Percentiles rank a stretch among this genome's conserved stretches.
Evolutionary conservation across 192 early-diverging fungal genomes (phyloP).

Genomic region (Pilobolus umbonatus): DNA sequence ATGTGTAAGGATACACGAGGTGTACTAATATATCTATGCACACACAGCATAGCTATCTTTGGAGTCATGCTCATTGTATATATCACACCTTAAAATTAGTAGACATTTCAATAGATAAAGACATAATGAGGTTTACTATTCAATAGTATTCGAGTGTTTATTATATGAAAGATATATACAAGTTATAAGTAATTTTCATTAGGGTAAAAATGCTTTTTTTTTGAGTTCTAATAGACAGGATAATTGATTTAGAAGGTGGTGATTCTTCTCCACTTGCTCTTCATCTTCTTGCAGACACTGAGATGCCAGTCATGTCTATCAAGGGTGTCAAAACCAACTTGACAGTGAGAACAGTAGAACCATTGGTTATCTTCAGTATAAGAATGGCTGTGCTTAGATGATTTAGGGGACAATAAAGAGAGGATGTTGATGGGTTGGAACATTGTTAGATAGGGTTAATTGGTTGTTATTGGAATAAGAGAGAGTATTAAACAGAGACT

Average conservation of each 20-base stretch:
- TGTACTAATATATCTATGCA: too few species aligned
- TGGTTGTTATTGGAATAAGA: too few species aligned
- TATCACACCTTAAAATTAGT: too few species aligned
- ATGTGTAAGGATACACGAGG: too few species aligned
- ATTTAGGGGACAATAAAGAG: too few species aligned
- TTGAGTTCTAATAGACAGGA: too few species aligned
- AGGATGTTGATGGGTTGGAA: too few species aligned
- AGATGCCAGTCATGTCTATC: slow-evolving; percentile 11
- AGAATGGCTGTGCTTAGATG: too few species aligned
- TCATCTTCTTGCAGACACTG: slow-evolving; percentile 2
- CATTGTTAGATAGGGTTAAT: too few species aligned
- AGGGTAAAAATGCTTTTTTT: neutral
- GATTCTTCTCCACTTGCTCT: neutral
- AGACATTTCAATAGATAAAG: neutral
- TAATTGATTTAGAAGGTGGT: neutral
- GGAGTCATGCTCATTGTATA: too few species aligned
- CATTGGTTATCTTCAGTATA: neutral
- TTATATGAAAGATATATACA: neutral
- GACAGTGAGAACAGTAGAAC: slow-evolving; percentile 1
- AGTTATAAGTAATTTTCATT: neutral
- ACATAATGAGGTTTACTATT: neutral
- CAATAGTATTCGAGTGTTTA: neutral
- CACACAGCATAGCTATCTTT: too few species aligned
- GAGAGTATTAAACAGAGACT: too few species aligned
- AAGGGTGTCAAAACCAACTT: slow-evolving; percentile 3